Base-by-base conservation (phyloP, 768 basidiomycete genomes). In the Rickenella mellea region DNA sequence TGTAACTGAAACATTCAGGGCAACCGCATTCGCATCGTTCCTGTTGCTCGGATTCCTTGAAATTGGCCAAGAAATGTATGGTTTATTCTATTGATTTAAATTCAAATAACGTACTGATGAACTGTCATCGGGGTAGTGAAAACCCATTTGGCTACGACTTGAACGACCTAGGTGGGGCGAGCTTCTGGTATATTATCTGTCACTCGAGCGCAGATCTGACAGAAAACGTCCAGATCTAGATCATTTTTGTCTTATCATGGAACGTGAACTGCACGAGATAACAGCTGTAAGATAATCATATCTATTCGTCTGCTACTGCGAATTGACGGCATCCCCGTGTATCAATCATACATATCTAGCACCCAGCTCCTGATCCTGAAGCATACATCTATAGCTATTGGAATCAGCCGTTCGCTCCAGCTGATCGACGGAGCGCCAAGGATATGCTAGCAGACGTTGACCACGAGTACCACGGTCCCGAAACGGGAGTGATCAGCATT, bases 331-430 rank as follows among this genome's bases (percentile, higher is more conserved):
- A n/a, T n/a, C n/a, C n/a, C 12, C 42, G 51, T 21, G 61, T 27
- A 64, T 39, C 41, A 63, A 5, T 54, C n/a, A n/a, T n/a, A n/a
- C 51, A 57, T 41, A 47, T 41, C n/a, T 43, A 58, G 75, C 78
- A 82, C 63, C 70, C 74, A 9, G 61, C 63, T 31, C 70, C 73
- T 25, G 64, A 74, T 19, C 76, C 80, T 1, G 55, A 66, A 12
- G 49, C 63, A 2, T 80, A 70, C 56, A 55, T 81, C 50, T 79
- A 77, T 62, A 73, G 59, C 37, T 41, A 64, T 26, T 64, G 69
- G 58, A 86, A 85, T 58, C 75, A 81, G 58, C 83, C 83, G 0
- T 80, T 85, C 63, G 73, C 77, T 6, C 83, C 83, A 5, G 64
- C 67, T 7, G 78, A 84, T 51, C 63, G 67, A 10, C 73, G 78